Percentiles rank a stretch among this genome's conserved stretches.
phyloP scores from a whole-genome alignment of 148 eudicot genomes.

The Vaccinium corymbosum region DNA sequence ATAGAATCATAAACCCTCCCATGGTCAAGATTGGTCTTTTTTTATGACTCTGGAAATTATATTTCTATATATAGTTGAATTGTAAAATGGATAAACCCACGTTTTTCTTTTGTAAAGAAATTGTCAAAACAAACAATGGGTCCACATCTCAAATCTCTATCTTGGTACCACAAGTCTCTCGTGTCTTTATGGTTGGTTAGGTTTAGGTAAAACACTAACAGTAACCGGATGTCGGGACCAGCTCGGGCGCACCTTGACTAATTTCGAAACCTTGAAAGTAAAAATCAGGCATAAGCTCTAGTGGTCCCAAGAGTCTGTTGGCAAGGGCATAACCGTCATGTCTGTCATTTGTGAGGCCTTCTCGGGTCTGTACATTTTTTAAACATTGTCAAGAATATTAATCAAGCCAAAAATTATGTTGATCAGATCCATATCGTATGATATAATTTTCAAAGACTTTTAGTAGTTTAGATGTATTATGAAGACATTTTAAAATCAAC shows the following conservation, averaged over 20 bases:
- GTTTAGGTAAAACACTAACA: no score
- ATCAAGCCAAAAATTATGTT: background rate
- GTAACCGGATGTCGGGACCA: no score
- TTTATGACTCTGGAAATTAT: background rate
- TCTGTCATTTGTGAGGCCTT: background rate
- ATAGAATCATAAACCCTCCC: background rate
- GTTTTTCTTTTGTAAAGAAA: background rate
- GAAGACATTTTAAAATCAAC: no score
- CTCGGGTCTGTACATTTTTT: background rate
- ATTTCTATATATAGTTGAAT: no score
- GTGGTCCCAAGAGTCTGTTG: no score
- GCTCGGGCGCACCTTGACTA: no score
- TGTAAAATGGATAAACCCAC: background rate
- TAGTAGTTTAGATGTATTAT: no score
- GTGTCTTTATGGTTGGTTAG: background rate
- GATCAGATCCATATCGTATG: background rate
- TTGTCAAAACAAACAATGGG: background rate
- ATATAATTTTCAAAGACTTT: background rate
- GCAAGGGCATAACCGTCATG: no score
- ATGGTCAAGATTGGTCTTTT: background rate
- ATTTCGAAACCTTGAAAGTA: no score
- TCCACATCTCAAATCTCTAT: background rate
- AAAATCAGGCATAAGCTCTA: no score
- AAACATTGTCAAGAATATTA: background rate
- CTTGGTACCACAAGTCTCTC: background rate